Base-by-base conservation (phyloP, 768 basidiomycete species). In the Lentinula raphanica region DNA sequence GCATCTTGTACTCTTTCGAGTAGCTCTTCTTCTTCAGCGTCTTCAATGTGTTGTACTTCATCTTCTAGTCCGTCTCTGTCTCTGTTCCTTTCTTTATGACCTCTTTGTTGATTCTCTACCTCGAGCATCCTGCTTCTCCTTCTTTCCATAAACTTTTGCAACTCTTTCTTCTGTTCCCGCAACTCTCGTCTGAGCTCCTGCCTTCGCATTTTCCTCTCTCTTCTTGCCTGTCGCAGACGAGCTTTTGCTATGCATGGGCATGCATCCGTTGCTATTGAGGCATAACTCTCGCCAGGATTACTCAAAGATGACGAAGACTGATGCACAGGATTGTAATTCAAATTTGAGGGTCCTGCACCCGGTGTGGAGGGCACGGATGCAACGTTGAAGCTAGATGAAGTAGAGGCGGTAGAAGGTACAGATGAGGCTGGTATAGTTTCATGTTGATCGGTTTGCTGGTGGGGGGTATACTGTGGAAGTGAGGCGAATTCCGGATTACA, bases 401-500 rank as follows among this genome's bases (percentile, higher is more conserved):
- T 60, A 21, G 74, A 76, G 4, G 66, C 72, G 19, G 59, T 56
- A 5, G 78, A 75, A 49, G 69, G 69, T 9, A 19, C n/a, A 8
- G 71, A 72, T 5, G 76, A 76, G 2, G 71, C 67, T 19, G 65
- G 65, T 21, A 32, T 19, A 74, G 73, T 1, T 66, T 49, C 49
- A 45, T 17, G 17, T 9, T 44, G 32, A 6, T 60, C 71, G 60
- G 84, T 86, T 3, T 82, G 81, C 59, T 83, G 85, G 21, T 60
- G 70, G 1, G 74, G 75, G 2, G 71, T 62, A 28, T 96, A 96
- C 9, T 81, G 81, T 0, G 94, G 92, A 8, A 97, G 84, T 3
- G 85, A 80, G 58, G 80, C 85, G 83, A 85, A 89, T 60, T 92
- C 86, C 0, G 87, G 81, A 64, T 90, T 87, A 67, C 92, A 94